Conservation (phyloP, 192 early-diverging fungal genomes). For the Coemansia sp. region DNA sequence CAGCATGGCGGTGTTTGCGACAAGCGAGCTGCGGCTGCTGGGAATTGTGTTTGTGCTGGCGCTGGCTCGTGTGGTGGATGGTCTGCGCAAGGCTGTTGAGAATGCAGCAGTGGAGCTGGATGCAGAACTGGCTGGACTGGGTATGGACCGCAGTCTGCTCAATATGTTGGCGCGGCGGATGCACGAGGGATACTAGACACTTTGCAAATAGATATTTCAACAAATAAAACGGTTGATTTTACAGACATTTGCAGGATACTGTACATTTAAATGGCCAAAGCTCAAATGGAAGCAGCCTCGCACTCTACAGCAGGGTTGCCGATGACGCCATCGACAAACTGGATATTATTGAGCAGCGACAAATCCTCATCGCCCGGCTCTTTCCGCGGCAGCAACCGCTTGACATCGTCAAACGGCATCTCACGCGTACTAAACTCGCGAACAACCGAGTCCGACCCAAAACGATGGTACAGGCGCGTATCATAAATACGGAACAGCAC, state of each 20-base stretch:
- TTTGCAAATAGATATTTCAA: not conserved
- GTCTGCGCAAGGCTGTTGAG: constrained; percentile 8
- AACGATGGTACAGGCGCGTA: constrained; percentile 86
- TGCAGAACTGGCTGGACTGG: constrained; percentile 14
- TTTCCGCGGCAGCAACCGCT: constrained; percentile 27
- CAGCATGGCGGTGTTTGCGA: constrained; percentile 42
- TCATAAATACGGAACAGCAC: constrained; percentile 91
- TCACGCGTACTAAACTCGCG: constrained; percentile 75
- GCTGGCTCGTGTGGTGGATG: constrained; percentile 20
- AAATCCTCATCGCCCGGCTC: constrained; percentile 51
- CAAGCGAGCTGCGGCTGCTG: constrained; percentile 31
- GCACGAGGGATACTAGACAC: constrained; percentile 34
- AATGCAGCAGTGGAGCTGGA: constrained; percentile 17
- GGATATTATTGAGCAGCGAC: constrained; percentile 51
- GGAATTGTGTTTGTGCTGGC: constrained; percentile 31
- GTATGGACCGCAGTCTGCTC: constrained; percentile 26
- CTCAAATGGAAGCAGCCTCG: constrained; percentile 21
- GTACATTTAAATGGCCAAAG: not conserved
- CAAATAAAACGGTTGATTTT: no score
- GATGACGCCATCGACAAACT: constrained; percentile 48
- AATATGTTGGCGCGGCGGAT: constrained; percentile 33
- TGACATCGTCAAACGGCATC: constrained; percentile 59
- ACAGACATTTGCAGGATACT: not conserved
- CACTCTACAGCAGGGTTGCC: constrained; percentile 25
- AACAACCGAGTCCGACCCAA: constrained; percentile 63